A percentile compares a stretch with the other conserved stretches of the same genome.
phyloP scores from a whole-genome alignment of 2,329 filamentous ascomycete genomes.

The Fusarium chaquense region DNA sequence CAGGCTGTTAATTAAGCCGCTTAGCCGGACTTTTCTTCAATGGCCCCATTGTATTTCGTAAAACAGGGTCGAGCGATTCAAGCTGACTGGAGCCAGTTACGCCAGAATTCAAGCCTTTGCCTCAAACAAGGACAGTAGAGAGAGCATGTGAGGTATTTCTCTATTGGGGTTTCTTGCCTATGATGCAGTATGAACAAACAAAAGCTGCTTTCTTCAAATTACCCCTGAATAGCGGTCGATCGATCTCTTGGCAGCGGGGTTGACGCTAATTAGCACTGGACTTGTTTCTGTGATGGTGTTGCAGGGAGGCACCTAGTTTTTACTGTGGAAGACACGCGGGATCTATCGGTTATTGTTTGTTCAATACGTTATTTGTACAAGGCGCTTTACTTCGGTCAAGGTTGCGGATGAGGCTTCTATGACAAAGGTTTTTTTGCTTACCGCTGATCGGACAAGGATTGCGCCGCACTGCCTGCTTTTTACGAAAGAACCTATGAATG shows the following conservation, averaged over 20 bases:
- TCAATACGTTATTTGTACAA: background rate
- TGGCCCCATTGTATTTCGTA: background rate
- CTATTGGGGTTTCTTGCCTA: background rate
- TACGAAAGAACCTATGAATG: background rate
- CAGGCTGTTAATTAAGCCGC: constrained; percentile 9
- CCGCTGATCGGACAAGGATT: constrained; percentile 13
- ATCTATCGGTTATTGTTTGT: background rate
- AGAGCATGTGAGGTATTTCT: constrained; percentile 15
- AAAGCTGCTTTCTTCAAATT: constrained; percentile 7
- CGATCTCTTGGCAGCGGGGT: constrained; percentile 31
- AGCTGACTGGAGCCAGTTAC: background rate
- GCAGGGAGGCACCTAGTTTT: constrained; percentile 4
- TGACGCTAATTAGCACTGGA: background rate
- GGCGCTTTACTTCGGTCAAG: background rate
- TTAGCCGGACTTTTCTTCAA: constrained; percentile 9
- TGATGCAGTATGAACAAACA: background rate
- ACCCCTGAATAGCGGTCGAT: constrained; percentile 33
- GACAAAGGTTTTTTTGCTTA: background rate
- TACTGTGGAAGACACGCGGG: background rate
- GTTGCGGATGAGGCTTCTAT: background rate
- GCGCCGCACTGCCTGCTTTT: background rate
- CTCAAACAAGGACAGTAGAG: background rate
- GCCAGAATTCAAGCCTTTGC: constrained; percentile 1
- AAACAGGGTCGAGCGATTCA: constrained; percentile 8
- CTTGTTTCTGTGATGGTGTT: constrained; percentile 1